Evolutionary conservation across 331 rosid genomes (phyloP), one percentile per base, ranked within the genome.

Genomic region (Malus hybrid): DNA sequence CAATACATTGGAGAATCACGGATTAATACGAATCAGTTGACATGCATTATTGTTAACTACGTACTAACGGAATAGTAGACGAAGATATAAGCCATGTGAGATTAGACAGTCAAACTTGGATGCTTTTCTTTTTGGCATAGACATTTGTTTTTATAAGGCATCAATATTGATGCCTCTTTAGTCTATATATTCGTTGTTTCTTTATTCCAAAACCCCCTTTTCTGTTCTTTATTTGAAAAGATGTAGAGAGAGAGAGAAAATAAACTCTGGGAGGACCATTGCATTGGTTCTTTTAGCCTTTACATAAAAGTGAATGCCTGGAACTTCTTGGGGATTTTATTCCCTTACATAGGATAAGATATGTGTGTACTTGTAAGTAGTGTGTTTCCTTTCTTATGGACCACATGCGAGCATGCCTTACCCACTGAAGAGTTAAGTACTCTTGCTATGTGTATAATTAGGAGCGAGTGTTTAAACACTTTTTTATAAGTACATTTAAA

Each of bases 201-300:
- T 87, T 91, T 91, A 89, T 89, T 91, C 93, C 93, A 79, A 70
- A 74, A 83, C 81, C 74, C n/a, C 50, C 65, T 63, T 84, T 84
- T 12, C 2, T 20, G 74, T 55, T 82, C 56, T 76, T 89, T 87
- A 71, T 77, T 71, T 6, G 46, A 32, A 42, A 3, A 42, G 46
- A 42, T 39, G 0, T 3, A 42, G 46, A 64, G 72, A 75, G 76
- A 48, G 79, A 13, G 16, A 52, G 73, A 62, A 12, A 48, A 71
- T 42, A 77, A 80, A 79, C 91, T 87, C 83, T 82, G 69, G 56
- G 33, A 61, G 71, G 65, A 71, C 66, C 77, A 84, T 82, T 7
- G 82, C 72, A 82, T 83, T 77, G 90, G 87, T 82, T 75, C 89
- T 86, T 76, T 80, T 77, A 32, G 50, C 75, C 75, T 88, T 88